Evolutionary conservation across 2,329 filamentous ascomycete genomes (phyloP), one percentile per base, ranked within the genome.

Genomic region (Aureobasidium sp.): DNA sequence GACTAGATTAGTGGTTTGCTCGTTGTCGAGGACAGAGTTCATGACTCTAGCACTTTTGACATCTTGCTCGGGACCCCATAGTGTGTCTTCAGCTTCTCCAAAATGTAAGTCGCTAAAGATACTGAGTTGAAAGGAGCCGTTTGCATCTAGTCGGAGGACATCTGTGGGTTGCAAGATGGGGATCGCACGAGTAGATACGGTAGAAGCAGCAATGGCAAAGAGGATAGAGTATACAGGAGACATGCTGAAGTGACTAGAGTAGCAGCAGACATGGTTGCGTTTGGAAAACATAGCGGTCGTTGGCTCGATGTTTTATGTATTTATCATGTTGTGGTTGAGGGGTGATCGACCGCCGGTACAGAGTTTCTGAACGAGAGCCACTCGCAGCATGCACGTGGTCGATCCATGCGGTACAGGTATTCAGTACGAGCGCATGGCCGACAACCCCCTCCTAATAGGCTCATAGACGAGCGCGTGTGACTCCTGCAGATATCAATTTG

Each of bases 101-200:
- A 87, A 88, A 70, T 91, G 87, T 8, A 90, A 73, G 67, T 91
- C 88, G 32, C 84, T 81, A 64, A 91, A 88, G 13, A 90, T 79
- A 1, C 84, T 72, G 36, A 82, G 76, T 24, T 80, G 76, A 55
- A 82, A 81, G 17, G 70, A 74, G 24, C 73, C 71, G 59, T 77
- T 67, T 0, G 63, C 32, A 1, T 66, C 69, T 64, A 74, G 72
- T 12, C 66, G 63, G 6, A 74, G 64, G 41, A 34, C 50, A 29
- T 50, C 34, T 55, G 48, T 36, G 48, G 59, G 47, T 61, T 46
- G 47, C 39, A 61, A n/a, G 46, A 61, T 44, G 47, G 57, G 57
- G 36, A 61, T 52, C 36, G 57, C 57, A 52, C 50, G n/a, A 52
- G 39, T 61, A 37, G 57, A 61, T 36, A 44, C 57, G 47, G 57